Evolutionary conservation across 1,139 yeast genomes (phyloP), one percentile per base, ranked within the genome.

Genomic region (Suhomyces bokatorum): DNA sequence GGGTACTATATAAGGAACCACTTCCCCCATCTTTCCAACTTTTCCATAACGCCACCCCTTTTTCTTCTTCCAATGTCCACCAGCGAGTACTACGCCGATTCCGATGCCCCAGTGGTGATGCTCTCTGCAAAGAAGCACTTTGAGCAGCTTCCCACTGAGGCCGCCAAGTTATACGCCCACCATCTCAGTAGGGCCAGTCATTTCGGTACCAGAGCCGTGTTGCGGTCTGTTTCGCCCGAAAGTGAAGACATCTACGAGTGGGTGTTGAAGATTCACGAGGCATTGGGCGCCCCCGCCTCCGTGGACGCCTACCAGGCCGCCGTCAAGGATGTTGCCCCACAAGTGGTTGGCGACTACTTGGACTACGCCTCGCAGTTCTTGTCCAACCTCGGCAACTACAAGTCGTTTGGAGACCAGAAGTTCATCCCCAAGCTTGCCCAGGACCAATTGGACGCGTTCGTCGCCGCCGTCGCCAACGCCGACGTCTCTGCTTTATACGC

Each of bases 381-480:
- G 57, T 74, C 85, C 41, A 89, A 89, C 64, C 73, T 85, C 60
- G 97, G 97, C 51, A 89, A 89, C 63, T 89, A 81, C 73, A 88
- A 87, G 67, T 85, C 95, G 0, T 89, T 89, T 66, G 97, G 97
- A 50, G 96, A 89, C 66, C 80, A 80, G 53, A 89, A 89, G 66
- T 88, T 88, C 60, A 74, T 89, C 52, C 97, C 97, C 32, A 69
- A 80, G 38, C 58, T 87, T 34, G 42, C 73, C 0, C 57, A 54
- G 33, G 77, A 66, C 1, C 73, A 74, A 4, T 83, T 88, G 54
- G 77, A 69, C 47, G 54, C 67, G 16, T 63, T 83, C 40, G 68
- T 81, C 28, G 63, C 64, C 22, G 53, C 73, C n/a, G 66, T 82
- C 15, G 62, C 59, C 32, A 68, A 73, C 46, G 58, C 66, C 2